A percentile compares a stretch with the other conserved stretches of the same genome.
Evolutionary conservation across 345 rosid genomes (phyloP).

Genomic region (Barbarea vulgaris): DNA sequence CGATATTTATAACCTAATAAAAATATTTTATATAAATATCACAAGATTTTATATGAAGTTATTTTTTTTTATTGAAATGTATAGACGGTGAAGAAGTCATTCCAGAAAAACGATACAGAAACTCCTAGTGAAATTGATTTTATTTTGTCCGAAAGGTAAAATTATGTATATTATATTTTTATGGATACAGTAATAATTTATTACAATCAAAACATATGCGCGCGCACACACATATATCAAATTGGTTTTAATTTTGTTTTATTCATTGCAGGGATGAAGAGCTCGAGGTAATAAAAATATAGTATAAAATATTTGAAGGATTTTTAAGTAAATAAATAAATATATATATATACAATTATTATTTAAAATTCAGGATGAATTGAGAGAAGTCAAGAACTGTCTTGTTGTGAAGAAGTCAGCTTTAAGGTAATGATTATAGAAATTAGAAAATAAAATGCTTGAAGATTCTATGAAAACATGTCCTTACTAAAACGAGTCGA

Average conservation of each 20-base stretch:
- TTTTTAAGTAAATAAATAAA: neutral
- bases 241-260: neutral
- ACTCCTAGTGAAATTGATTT: neutral
- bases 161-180: neutral
- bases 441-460: neutral
- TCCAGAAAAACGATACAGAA: neutral
- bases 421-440: slow-evolving; percentile 4
- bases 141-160: neutral
- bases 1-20: neutral
- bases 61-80: neutral
- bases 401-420: neutral
- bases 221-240: neutral
- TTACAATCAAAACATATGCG: neutral
- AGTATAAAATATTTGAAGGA: neutral
- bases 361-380: neutral
- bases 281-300: neutral
- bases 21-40: neutral
- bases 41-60: neutral
- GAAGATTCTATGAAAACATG: neutral
- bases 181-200: neutral
- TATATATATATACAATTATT: neutral
- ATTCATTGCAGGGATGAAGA: slow-evolving; percentile 9
- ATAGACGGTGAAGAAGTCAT: slow-evolving; percentile 14
- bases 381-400: neutral
- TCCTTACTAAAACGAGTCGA: neutral